Evolutionary conservation across 345 rosid species (phyloP).

Genomic region (Populus alba): DNA sequence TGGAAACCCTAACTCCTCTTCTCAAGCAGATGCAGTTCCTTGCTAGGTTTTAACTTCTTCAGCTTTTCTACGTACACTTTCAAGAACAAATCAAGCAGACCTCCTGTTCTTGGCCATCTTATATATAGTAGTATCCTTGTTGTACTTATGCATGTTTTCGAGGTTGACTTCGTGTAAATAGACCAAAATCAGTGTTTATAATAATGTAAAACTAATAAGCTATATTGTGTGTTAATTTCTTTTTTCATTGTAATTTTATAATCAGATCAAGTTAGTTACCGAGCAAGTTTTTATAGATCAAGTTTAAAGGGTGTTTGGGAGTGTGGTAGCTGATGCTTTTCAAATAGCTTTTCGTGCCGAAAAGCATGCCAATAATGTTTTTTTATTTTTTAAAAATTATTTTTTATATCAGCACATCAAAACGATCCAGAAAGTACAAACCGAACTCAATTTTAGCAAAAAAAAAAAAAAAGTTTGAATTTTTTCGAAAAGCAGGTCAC

Average conservation of each 20-base stretch:
- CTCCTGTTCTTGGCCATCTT: neutral
- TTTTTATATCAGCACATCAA: too few relatives aligned
- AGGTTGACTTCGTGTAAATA: neutral
- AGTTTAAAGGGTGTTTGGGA: too few relatives aligned
- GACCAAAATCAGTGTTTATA: neutral
- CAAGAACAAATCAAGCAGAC: neutral
- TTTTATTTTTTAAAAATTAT: too few relatives aligned
- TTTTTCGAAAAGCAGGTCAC: too few relatives aligned
- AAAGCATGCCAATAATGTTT: too few relatives aligned
- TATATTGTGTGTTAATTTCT: neutral
- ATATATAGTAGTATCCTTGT: neutral
- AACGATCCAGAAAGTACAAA: too few relatives aligned
- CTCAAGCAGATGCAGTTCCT: conserved; percentile 88
- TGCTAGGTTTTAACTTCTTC: conserved; percentile 39
- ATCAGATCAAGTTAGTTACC: neutral
- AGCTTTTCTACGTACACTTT: neutral
- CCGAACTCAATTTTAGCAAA: too few relatives aligned
- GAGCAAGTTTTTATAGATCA: too few relatives aligned
- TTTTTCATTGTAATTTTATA: too few relatives aligned
- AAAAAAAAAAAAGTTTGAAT: too few relatives aligned
- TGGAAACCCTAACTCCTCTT: conserved; percentile 91
- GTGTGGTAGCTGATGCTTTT: too few relatives aligned
- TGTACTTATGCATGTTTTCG: neutral
- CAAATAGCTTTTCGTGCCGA: too few relatives aligned
- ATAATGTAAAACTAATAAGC: neutral